These are phyloP conservation scores for Exophiala sp. DNA, from an alignment of 2,329 filamentous ascomycete genomes.

Conservation along the genomic window DNA sequence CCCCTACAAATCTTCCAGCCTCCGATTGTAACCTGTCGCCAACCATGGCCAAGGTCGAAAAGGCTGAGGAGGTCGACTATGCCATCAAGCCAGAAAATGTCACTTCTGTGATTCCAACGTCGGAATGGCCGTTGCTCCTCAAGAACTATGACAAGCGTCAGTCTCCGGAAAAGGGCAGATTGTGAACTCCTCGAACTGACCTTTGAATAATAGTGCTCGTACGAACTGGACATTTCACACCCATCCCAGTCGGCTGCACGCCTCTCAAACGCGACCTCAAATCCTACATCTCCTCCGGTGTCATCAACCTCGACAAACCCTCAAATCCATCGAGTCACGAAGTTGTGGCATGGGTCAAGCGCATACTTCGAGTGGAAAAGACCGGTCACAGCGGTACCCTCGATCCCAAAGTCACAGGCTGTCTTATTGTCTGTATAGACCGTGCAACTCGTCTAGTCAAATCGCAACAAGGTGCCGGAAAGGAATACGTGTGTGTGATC, in stretches of 20 bases:
- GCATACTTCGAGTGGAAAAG: conserved; percentile 90
- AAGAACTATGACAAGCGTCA: conserved; percentile 93
- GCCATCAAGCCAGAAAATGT: conserved; percentile 88
- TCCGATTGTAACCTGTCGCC: conserved; percentile 7
- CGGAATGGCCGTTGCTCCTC: conserved; percentile 86
- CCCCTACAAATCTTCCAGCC: background rate
- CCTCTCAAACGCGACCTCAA: conserved; percentile 93
- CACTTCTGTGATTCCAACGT: conserved; percentile 76
- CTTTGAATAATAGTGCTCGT: conserved; percentile 64
- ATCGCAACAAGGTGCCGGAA: conserved; percentile 97
- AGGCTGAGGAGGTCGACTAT: conserved; percentile 62
- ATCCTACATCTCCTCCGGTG: conserved; percentile 93
- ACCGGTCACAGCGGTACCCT: conserved; percentile 98
- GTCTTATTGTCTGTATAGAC: conserved; percentile 92
- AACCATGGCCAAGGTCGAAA: conserved; percentile 23
- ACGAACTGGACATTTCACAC: conserved; percentile 93
- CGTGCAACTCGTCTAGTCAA: conserved; percentile 96
- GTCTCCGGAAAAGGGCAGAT: conserved; percentile 38
- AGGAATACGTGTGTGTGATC: conserved; percentile 97
- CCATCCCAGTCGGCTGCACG: conserved; percentile 87
- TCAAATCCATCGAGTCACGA: conserved; percentile 98
- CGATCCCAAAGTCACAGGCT: conserved; percentile 96
- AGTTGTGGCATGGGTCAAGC: conserved; percentile 98
- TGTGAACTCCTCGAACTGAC: conserved; percentile 11
- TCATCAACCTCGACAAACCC: conserved; percentile 97